phyloP scores from a whole-genome alignment of 345 rosid species.

The Zanthoxylum bungeanum region DNA sequence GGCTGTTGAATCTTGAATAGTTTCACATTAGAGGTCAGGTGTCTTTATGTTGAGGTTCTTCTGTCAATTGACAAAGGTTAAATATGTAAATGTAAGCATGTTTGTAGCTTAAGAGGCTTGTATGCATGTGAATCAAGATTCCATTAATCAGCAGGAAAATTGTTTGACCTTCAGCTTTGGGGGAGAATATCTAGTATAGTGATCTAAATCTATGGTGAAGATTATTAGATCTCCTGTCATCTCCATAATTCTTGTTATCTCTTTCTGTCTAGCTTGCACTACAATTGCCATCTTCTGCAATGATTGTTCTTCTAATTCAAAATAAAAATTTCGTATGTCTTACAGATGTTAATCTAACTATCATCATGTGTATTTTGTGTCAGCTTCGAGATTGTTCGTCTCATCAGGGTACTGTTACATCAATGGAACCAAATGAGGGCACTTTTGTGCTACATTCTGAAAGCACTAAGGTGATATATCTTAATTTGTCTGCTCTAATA shows the following conservation, averaged over 20 bases:
- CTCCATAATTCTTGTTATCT: not conserved
- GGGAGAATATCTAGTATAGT: not conserved
- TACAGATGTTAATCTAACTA: slow-evolving; percentile 7
- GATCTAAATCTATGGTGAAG: not conserved
- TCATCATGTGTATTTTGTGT: slow-evolving; percentile 24
- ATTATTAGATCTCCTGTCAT: not conserved
- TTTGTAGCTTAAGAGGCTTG: not conserved
- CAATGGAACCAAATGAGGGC: slow-evolving; percentile 96
- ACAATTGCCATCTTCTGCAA: not conserved
- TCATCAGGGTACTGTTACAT: slow-evolving; percentile 86
- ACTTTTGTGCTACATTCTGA: slow-evolving; percentile 70
- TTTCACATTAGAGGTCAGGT: not conserved
- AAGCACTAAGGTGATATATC: slow-evolving; percentile 49
- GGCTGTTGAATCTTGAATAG: not conserved
- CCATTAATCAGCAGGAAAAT: too few species aligned
- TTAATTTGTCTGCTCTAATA: slow-evolving; percentile 12
- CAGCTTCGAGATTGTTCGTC: slow-evolving; percentile 92
- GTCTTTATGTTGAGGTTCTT: not conserved
- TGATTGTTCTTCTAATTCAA: not conserved
- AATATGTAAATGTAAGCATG: too few species aligned
- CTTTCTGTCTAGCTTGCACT: not conserved
- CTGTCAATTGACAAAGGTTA: too few species aligned
- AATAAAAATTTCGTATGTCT: not conserved
- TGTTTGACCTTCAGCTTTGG: not conserved
- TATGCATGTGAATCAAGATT: not conserved